These are phyloP conservation scores for Metschnikowia sp. DNA, from an alignment of 805 yeast species.

Conservation along the genomic window DNA sequence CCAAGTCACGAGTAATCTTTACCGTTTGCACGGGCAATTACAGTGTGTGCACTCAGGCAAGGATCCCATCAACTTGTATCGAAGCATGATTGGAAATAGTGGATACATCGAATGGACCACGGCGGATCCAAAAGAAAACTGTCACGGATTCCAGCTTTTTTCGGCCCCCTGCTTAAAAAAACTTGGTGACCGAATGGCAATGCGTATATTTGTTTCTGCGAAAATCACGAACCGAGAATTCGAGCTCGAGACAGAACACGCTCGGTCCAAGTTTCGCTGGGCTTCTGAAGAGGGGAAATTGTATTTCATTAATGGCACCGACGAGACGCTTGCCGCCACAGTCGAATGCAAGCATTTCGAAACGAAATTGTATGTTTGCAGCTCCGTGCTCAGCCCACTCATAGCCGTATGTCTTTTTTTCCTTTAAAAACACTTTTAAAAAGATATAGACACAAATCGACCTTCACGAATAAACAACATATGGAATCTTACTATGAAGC, in stretches of 20 bases:
- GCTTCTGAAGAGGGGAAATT: not conserved
- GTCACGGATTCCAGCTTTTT: not conserved
- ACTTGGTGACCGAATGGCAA: not conserved
- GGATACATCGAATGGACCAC: constrained; percentile 14
- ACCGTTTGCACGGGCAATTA: constrained; percentile 6
- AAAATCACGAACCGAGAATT: constrained; percentile 11
- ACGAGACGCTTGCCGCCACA: not conserved
- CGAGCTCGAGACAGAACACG: constrained; percentile 1
- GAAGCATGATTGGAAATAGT: constrained; percentile 20
- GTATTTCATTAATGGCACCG: not conserved
- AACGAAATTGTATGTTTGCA: constrained; percentile 8
- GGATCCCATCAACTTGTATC: not conserved
- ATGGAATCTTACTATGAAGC: not conserved
- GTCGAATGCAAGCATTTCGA: constrained; percentile 1
- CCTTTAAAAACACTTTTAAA: not conserved
- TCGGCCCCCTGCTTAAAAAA: not conserved
- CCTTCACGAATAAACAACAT: not conserved
- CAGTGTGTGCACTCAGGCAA: not conserved
- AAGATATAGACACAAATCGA: not conserved
- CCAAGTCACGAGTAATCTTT: constrained; percentile 2
- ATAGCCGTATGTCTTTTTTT: constrained; percentile 11
- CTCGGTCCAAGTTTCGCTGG: not conserved
- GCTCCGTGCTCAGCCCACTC: constrained; percentile 7
- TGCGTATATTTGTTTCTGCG: constrained; percentile 1
- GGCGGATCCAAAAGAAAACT: not conserved